phyloP scores from a whole-genome alignment of 108 stramenopile genomes.

The Cyclotella distinguenda region DNA sequence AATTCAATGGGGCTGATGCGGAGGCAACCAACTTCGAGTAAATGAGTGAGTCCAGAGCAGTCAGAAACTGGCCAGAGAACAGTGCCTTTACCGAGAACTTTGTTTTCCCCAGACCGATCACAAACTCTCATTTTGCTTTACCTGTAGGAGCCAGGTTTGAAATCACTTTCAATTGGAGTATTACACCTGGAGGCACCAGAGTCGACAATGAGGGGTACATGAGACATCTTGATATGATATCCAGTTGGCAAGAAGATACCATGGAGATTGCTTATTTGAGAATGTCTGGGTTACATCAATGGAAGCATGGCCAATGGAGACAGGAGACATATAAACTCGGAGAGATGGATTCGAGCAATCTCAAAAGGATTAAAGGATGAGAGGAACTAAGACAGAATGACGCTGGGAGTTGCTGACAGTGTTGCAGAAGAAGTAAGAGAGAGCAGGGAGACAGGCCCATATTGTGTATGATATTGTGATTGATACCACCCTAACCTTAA shows the following conservation, averaged over 20 bases:
- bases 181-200: constrained; percentile 20
- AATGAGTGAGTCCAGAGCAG: not conserved
- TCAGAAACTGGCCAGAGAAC: constrained; percentile 5
- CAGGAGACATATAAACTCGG: too few species aligned
- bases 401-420: too few species aligned
- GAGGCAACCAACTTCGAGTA: not conserved
- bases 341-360: too few species aligned
- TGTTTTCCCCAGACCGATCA: constrained; percentile 16
- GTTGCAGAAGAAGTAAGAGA: too few species aligned
- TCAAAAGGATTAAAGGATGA: too few species aligned
- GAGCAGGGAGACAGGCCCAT: too few species aligned
- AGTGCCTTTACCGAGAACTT: constrained; percentile 18
- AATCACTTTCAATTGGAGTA: constrained; percentile 14
- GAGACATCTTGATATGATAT: not conserved
- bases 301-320: not conserved
- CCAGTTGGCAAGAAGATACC: too few species aligned
- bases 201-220: constrained; percentile 15
- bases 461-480: too few species aligned
- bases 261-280: too few species aligned
- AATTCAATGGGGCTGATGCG: constrained; percentile 17
- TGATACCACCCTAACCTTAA: too few species aligned
- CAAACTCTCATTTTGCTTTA: constrained; percentile 5
- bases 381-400: too few species aligned
- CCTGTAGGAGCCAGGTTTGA: constrained; percentile 6
- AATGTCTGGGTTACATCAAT: not conserved